Percentiles rank a stretch among this genome's conserved stretches.
Evolutionary conservation across 371 early-diverging fungal species (phyloP).

Genomic region (Batrachochytrium dendrobatidis): DNA sequence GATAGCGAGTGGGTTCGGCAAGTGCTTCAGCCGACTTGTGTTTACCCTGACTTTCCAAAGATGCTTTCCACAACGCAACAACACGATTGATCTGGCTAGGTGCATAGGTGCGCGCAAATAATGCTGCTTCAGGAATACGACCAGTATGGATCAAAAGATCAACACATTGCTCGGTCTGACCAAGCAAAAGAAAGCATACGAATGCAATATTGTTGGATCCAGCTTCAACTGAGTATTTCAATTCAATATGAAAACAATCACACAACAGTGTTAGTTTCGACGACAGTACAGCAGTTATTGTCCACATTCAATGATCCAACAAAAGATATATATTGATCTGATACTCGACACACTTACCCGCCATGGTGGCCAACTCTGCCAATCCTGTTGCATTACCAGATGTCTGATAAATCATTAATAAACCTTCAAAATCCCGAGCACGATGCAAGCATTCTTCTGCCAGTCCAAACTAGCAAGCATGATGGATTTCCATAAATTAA

Average conservation of each 20-base stretch:
- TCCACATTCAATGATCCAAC: background rate
- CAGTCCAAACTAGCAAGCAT: conserved; percentile 55
- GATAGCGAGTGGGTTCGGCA: conserved; percentile 75
- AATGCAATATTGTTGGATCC: conserved; percentile 89
- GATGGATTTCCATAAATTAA: too few relatives aligned
- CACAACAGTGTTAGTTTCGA: conserved; percentile 5
- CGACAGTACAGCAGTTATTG: too few relatives aligned
- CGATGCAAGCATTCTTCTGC: conserved; percentile 85
- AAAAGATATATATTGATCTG: conserved; percentile 2
- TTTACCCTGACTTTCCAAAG: conserved; percentile 57
- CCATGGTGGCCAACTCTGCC: conserved; percentile 61
- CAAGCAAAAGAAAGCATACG: conserved; percentile 65
- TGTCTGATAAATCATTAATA: conserved; percentile 83
- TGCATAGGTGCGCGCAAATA: conserved; percentile 83
- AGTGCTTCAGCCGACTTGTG: conserved; percentile 81
- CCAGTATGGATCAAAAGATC: conserved; percentile 76
- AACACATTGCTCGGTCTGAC: conserved; percentile 67
- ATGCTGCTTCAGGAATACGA: conserved; percentile 92
- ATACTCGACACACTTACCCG: conserved; percentile 42
- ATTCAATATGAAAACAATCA: background rate
- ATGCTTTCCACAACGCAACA: conserved; percentile 73
- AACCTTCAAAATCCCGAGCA: conserved; percentile 81
- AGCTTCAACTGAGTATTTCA: conserved; percentile 35
- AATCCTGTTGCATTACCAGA: conserved; percentile 75
- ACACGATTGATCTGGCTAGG: conserved; percentile 70